phyloP scores from a whole-genome alignment of 2,329 filamentous ascomycete species.

The Fusarium sp. region DNA sequence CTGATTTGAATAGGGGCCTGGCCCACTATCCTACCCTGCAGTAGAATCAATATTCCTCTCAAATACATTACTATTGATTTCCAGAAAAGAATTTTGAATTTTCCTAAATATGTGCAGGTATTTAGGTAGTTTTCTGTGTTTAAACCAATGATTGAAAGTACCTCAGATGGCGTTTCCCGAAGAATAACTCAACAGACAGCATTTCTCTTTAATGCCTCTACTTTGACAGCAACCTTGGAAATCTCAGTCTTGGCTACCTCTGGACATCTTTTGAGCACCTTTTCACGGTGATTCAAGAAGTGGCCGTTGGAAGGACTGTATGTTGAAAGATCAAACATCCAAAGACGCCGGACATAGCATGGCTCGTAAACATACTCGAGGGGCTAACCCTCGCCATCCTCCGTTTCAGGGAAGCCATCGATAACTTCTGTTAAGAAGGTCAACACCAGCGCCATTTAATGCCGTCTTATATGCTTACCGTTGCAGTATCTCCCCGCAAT shows the following conservation, averaged over 20 bases:
- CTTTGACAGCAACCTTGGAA: too few species aligned
- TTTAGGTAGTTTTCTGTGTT: too few species aligned
- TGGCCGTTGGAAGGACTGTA: conserved; percentile 5
- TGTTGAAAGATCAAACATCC: conserved; percentile 6
- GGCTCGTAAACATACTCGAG: conserved; percentile 13
- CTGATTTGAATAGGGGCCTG: too few species aligned
- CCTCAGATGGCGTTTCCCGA: too few species aligned
- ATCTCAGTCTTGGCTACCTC: not conserved
- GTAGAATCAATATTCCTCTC: too few species aligned
- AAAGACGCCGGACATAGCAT: conserved; percentile 13
- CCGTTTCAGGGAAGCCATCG: not conserved
- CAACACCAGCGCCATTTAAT: accelerated
- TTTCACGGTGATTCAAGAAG: not conserved
- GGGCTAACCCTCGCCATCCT: not conserved
- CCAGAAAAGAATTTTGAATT: too few species aligned
- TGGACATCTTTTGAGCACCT: not conserved
- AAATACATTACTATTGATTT: too few species aligned
- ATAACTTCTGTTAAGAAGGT: not conserved
- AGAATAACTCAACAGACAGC: too few species aligned
- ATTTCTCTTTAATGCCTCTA: too few species aligned
- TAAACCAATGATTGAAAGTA: too few species aligned
- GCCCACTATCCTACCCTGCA: too few species aligned
- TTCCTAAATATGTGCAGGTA: too few species aligned
- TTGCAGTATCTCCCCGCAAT: conserved; percentile 14
- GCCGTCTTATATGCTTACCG: accelerated